Base-by-base conservation (phyloP, 352 stramenopile genomes). In the Phytopythium cucurbitacearum region DNA sequence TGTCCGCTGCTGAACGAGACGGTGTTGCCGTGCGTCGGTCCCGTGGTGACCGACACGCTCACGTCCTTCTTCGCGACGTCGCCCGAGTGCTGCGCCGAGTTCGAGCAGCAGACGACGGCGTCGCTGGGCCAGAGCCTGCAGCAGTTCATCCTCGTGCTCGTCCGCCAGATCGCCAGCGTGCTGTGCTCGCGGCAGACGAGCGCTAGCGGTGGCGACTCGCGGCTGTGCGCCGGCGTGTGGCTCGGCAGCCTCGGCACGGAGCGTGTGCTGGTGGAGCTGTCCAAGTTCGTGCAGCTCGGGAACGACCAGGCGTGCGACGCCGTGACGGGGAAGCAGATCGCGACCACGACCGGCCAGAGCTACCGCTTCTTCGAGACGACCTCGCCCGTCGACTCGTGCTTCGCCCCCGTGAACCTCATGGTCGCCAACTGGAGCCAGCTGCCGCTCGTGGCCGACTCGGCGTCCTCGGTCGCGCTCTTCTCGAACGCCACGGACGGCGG, bases 1-100 rank as follows among this genome's bases (percentile, higher is more conserved):
- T 78, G 69, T 28, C 62, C 65, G n/a, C 57, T 65, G 13, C 28
- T 74, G 37, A 72, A 64, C 49, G 49, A 52, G 13, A 75, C 65
- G 2, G 28, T 70, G 6, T 60, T 78, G 13, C 69, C 69, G 6
- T 78, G 69, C 40, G 49, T 75, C 2, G 59, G 69, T 46, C 54
- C 57, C 13, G 48, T 78, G 28, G 48, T 75, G 4, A 58, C 52
- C 5, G 57, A 65, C 35, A 59, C 62, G 12, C 49, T 73, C 28
- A 44, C 59, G 10, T 36, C 68, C 21, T 55, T 77, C 33, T 59
- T 77, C 32, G 32, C 41, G 1, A 57, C 61, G 2, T 61, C 64
- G n/a, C 59, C 56, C 41, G 57, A 51, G 6, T 78, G 69, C 39
- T 78, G 65, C 28, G 47, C 50, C 28, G 69, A 70, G 15, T 67